Percentiles rank a stretch among this genome's conserved stretches.
Evolutionary conservation across 148 eudicot genomes (phyloP).

Genomic region (Rhododendron mucronatum): DNA sequence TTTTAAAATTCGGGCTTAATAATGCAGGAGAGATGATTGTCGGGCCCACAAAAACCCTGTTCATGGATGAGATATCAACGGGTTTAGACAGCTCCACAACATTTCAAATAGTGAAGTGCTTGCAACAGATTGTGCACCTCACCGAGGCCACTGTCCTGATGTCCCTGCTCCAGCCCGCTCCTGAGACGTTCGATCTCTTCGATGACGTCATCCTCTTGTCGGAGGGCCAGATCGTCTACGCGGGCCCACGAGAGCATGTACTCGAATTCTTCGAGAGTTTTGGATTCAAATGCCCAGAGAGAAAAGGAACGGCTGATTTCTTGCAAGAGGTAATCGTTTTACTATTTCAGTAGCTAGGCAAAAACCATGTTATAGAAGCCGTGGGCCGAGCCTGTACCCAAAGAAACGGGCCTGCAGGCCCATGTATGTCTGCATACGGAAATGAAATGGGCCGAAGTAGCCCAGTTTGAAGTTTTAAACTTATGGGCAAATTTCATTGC

Average conservation of each 20-base stretch:
- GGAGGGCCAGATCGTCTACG: constrained; percentile 82
- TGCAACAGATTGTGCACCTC: constrained; percentile 81
- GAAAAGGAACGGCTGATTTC: constrained; percentile 86
- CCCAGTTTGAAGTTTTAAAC: not conserved
- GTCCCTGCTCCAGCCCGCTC: constrained; percentile 87
- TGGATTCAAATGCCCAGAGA: constrained; percentile 72
- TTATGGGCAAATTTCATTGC: too few species aligned
- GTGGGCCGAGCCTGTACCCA: not conserved
- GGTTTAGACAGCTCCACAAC: constrained; percentile 94
- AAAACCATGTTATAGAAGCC: not conserved
- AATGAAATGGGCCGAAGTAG: not conserved
- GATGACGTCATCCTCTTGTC: constrained; percentile 75
- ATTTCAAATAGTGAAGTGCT: constrained; percentile 71
- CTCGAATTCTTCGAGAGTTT: constrained; percentile 71
- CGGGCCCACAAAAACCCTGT: constrained; percentile 77
- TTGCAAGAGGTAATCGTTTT: constrained; percentile 63
- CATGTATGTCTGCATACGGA: not conserved
- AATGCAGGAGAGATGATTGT: constrained; percentile 72
- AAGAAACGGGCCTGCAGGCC: not conserved
- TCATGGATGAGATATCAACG: constrained; percentile 98
- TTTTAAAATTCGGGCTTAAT: not conserved
- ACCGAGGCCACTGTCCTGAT: constrained; percentile 64
- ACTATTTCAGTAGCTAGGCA: not conserved
- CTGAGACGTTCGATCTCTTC: constrained; percentile 81
- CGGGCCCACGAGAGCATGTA: constrained; percentile 72